Evolutionary conservation across 2,329 filamentous ascomycete genomes (phyloP).

Genomic region (Pyrenochaeta sp.): DNA sequence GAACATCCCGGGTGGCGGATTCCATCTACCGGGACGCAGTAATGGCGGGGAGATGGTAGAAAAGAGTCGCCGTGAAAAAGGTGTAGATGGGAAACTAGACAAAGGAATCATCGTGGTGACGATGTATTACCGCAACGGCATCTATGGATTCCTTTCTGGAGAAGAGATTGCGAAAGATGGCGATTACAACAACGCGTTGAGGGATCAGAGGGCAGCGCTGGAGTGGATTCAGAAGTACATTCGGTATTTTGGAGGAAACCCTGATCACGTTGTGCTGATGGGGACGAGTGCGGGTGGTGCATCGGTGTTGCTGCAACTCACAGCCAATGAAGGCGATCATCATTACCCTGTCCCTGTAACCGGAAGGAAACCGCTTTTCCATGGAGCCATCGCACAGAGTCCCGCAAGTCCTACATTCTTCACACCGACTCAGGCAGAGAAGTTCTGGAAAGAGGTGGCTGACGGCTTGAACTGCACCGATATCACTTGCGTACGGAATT

Average conservation of each 20-base stretch:
- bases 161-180: slow-evolving; percentile 49
- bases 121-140: slow-evolving; percentile 49
- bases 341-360: slow-evolving; percentile 35
- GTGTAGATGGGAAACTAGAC: slow-evolving; percentile 35
- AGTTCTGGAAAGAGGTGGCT: slow-evolving; percentile 44
- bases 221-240: slow-evolving; percentile 55
- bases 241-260: slow-evolving; percentile 56
- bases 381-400: slow-evolving; percentile 43
- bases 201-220: slow-evolving; percentile 51
- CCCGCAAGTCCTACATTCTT: slow-evolving; percentile 45
- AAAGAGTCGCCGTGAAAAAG: slow-evolving; percentile 39
- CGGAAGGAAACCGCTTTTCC: slow-evolving; percentile 40
- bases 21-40: slow-evolving; percentile 48
- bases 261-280: slow-evolving; percentile 57
- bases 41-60: slow-evolving; percentile 44
- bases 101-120: slow-evolving; percentile 45
- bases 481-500: slow-evolving; percentile 38
- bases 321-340: slow-evolving; percentile 43
- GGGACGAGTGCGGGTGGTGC: slow-evolving; percentile 48
- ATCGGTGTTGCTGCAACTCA: slow-evolving; percentile 41
- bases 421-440: slow-evolving; percentile 39
- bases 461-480: slow-evolving; percentile 42
- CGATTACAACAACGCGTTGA: slow-evolving; percentile 48
- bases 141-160: slow-evolving; percentile 57
- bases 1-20: slow-evolving; percentile 58